Percentiles rank a stretch among this genome's conserved stretches.
Evolutionary conservation across 441 rosid genomes (phyloP).

Genomic region (Croton setiger): DNA sequence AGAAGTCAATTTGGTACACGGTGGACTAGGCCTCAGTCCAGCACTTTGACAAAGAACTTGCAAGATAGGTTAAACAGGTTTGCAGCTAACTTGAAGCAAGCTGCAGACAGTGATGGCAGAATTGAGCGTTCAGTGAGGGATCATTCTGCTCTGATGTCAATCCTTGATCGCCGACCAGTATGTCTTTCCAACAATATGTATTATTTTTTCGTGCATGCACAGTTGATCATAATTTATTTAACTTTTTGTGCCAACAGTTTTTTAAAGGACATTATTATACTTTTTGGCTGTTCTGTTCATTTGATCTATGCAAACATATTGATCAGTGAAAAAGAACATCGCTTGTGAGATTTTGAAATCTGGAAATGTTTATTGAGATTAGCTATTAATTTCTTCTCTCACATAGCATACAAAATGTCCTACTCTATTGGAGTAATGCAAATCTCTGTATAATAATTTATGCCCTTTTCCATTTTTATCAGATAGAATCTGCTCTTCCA

Average conservation of each 20-base stretch:
- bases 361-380: background rate
- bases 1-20: slow-evolving; percentile 94
- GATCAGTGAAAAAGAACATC: background rate
- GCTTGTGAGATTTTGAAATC: slow-evolving; percentile 3
- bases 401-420: background rate
- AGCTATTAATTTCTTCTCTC: background rate
- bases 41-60: slow-evolving; percentile 88
- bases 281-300: background rate
- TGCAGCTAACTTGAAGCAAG: slow-evolving; percentile 93
- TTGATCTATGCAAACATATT: background rate
- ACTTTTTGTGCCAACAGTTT: background rate
- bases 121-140: slow-evolving; percentile 95
- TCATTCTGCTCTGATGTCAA: slow-evolving; percentile 68
- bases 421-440: background rate
- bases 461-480: slow-evolving; percentile 29
- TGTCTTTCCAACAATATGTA: slow-evolving; percentile 17
- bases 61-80: slow-evolving; percentile 89
- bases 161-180: slow-evolving; percentile 90
- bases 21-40: slow-evolving; percentile 98
- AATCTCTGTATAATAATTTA: background rate
- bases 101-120: slow-evolving; percentile 89
- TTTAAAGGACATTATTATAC: background rate
- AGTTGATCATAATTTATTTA: background rate
- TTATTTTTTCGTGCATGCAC: slow-evolving; percentile 5
- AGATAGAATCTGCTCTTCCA: slow-evolving; percentile 97